Conservation (phyloP, 768 basidiomycete genomes). For the Tulasnella sp. region DNA sequence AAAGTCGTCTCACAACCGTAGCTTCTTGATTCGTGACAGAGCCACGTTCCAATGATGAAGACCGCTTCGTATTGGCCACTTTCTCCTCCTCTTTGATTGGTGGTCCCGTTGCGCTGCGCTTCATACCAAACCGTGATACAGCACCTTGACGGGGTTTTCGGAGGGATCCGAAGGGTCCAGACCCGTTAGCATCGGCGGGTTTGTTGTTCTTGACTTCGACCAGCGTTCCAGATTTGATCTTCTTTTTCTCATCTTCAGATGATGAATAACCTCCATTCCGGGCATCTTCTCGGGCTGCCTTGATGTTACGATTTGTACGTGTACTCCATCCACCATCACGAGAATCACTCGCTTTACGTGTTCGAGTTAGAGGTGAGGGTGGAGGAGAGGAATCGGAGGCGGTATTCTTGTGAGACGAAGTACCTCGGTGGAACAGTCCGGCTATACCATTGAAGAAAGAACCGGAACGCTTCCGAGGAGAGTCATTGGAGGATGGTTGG, state of each 20-base stretch:
- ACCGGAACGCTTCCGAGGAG: constrained; percentile 20
- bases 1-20: too few species aligned
- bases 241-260: constrained; percentile 11
- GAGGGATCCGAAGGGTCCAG: too few species aligned
- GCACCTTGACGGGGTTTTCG: too few species aligned
- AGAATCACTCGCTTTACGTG: background rate
- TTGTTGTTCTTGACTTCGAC: constrained; percentile 3
- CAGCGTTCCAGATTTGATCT: background rate
- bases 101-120: too few species aligned
- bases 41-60: too few species aligned
- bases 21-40: too few species aligned
- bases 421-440: constrained; percentile 30
- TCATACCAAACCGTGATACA: too few species aligned
- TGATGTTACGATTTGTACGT: constrained; percentile 29
- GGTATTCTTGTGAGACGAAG: background rate
- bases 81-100: too few species aligned
- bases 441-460: constrained; percentile 40
- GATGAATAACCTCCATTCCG: constrained; percentile 10
- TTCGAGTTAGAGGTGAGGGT: background rate
- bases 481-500: background rate
- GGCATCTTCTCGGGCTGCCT: constrained; percentile 17
- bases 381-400: background rate
- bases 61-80: too few species aligned
- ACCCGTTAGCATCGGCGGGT: background rate
- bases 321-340: constrained; percentile 26